A percentile compares a stretch with the other conserved stretches of the same genome.
phyloP scores from a whole-genome alignment of 805 yeast genomes.

The Kazachstania bromeliacearum region DNA sequence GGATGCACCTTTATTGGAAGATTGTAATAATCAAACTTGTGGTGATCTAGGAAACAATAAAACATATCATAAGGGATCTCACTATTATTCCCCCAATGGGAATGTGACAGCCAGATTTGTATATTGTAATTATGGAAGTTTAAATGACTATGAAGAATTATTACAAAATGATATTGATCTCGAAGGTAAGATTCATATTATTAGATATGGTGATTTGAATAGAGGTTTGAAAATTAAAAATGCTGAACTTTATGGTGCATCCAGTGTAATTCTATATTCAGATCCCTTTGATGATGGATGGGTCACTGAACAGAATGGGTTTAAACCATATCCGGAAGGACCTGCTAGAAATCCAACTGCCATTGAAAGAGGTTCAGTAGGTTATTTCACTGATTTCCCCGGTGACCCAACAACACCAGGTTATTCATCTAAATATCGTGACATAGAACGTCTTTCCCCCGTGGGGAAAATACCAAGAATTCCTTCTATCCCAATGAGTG shows the following conservation, averaged over 20 bases:
- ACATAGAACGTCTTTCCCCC: constrained; percentile 35
- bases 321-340: constrained; percentile 49
- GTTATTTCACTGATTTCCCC: constrained; percentile 48
- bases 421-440: constrained; percentile 41
- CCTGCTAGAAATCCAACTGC: constrained; percentile 55
- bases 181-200: constrained; percentile 49
- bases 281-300: constrained; percentile 45
- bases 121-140: constrained; percentile 52
- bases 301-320: constrained; percentile 48
- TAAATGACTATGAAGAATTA: constrained; percentile 43
- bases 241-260: constrained; percentile 55
- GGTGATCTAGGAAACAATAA: constrained; percentile 21
- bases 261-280: constrained; percentile 42
- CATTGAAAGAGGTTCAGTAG: constrained; percentile 54
- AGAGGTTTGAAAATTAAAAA: constrained; percentile 50
- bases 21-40: constrained; percentile 21
- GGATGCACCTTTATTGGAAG: constrained; percentile 45
- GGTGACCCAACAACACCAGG: constrained; percentile 80
- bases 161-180: constrained; percentile 34
- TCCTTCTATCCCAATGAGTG: constrained; percentile 45
- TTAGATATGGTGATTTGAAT: constrained; percentile 41
- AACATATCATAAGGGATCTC: constrained; percentile 39
- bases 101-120: constrained; percentile 46
- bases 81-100: constrained; percentile 59
- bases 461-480: constrained; percentile 38